Base-by-base conservation (phyloP, 345 rosid species). In the Fremontodendron californicum region DNA sequence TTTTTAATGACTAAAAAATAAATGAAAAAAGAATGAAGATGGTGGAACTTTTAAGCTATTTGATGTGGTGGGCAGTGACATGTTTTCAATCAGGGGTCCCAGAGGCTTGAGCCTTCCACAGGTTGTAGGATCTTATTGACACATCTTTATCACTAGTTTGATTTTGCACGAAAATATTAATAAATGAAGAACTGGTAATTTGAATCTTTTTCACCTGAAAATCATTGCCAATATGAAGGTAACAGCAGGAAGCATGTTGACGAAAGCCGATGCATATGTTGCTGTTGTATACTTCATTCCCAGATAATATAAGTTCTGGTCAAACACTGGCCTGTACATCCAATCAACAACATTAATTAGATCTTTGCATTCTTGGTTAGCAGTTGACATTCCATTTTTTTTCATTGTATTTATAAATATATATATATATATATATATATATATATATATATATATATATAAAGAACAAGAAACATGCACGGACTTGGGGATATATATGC, bases 231-330 rank as follows among this genome's bases (percentile, higher is more conserved):
- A 37, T 35, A 91, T 81, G 81, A 94, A 93, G 65, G 98, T 93
- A 46, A 92, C 27, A 46, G 98, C 98, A 0, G 98, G 97, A 74
- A 94, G 94, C 82, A 87, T 75, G 78, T 93, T 94, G 78, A 82
- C 77, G 12, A 82, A 78, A 11, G 96, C 93, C 0, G 97, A 87
- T 71, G 92, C 81, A 77, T 89, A 93, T 46, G 98, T 94, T 64
- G 98, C 97, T 0, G 97, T 85, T 19, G 98, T 94, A 85, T 84
- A 82, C 82, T 93, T 87, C 97, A 94, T 84, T 43, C 98, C 98
- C 70, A 89, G 51, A 77, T 84, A 90, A 79, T 90, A 94, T 31
- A 94, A 51, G 77, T 94, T 94, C 85, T 92, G 97, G 78, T 93
- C 98, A 76, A 94, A 75, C 76, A 94, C 92, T 23, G 98, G 97